Base-by-base conservation (phyloP, 805 yeast species). In the Candida mattraensis region DNA sequence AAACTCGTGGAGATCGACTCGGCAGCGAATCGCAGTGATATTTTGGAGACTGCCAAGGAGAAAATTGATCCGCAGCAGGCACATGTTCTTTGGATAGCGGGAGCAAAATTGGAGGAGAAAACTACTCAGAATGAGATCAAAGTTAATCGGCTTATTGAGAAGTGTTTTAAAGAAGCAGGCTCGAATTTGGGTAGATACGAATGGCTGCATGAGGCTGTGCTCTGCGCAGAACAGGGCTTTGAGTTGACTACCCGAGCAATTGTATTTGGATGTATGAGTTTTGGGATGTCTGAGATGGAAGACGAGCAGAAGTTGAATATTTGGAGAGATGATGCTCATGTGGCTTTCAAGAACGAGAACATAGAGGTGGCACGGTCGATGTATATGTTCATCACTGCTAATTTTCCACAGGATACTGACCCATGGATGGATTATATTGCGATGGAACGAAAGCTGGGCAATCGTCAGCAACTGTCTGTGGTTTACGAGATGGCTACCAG, bases 61-160 rank as follows among this genome's bases (percentile, higher is more conserved):
- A 53, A 59, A 0, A 55, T 82, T 10, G 68, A 70, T 3, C 48
- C 76, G n/a, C 67, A 70, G 4, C 63, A 67, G 3, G 66, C 75
- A 7, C 59, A 67, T 29, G 66, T 66, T 21, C 67, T 87, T 2
- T 87, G 95, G 91, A 60, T 87, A 3, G 66, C 80, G 0, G 87
- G 87, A 1, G 70, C 79, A 1, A 74, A 78, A 44, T 52, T 87
- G 10, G 94, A 87, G 56, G 91, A 80, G 48, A 63, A 68, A 38
- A 53, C 60, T 1, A 54, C 60, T 4, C 64, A 64, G 6, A 60
- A 65, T n/a, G 67, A 62, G n/a, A 56, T 63, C 1, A 73, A 76
- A 41, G 57, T 80, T 1, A 57, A 57, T 5, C 69, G 67, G 50
- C 49, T 84, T 49, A 50, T 82, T 38, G 58, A 58, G 19, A 72